phyloP scores from a whole-genome alignment of 805 yeast genomes.

The Lachancea lanzarotensis region DNA sequence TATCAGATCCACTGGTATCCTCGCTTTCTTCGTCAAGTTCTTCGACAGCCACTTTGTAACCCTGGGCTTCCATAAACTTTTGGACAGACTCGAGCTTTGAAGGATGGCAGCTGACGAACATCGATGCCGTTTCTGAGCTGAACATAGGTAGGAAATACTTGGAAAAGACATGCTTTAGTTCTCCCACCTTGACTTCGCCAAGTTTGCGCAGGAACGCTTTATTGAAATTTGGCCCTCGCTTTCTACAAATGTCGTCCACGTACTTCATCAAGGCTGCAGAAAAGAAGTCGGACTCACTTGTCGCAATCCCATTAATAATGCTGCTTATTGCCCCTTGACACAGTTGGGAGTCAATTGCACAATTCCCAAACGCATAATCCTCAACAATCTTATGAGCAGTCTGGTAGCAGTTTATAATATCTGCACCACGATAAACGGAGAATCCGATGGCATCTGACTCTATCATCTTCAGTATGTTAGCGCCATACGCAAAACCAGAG shows the following conservation, averaged over 20 bases:
- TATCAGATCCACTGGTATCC: conserved; percentile 9
- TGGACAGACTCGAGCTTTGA: conserved; percentile 45
- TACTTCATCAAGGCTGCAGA: conserved; percentile 64
- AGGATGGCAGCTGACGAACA: conserved; percentile 73
- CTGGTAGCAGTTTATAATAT: conserved; percentile 54
- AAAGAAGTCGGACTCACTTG: conserved; percentile 54
- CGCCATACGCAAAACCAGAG: conserved; percentile 89
- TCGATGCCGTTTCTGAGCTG: conserved; percentile 44
- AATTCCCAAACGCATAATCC: conserved; percentile 49
- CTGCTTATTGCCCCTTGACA: conserved; percentile 72
- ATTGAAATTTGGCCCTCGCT: conserved; percentile 65
- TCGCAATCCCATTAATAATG: conserved; percentile 66
- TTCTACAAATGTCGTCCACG: conserved; percentile 56
- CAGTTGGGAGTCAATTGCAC: conserved; percentile 48
- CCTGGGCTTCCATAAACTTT: conserved; percentile 42
- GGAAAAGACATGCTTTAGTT: conserved; percentile 36
- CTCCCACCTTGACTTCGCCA: conserved; percentile 43
- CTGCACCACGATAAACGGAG: conserved; percentile 76
- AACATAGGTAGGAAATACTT: conserved; percentile 64
- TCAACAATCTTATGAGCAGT: conserved; percentile 61
- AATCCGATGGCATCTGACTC: conserved; percentile 66
- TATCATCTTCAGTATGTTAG: conserved; percentile 47
- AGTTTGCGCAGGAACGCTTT: conserved; percentile 46
- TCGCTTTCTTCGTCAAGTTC: conserved; percentile 40
- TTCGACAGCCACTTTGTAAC: conserved; percentile 57